These are phyloP conservation scores for Ogataea dorogensis DNA, from an alignment of 805 yeast genomes.

Conservation along the genomic window DNA sequence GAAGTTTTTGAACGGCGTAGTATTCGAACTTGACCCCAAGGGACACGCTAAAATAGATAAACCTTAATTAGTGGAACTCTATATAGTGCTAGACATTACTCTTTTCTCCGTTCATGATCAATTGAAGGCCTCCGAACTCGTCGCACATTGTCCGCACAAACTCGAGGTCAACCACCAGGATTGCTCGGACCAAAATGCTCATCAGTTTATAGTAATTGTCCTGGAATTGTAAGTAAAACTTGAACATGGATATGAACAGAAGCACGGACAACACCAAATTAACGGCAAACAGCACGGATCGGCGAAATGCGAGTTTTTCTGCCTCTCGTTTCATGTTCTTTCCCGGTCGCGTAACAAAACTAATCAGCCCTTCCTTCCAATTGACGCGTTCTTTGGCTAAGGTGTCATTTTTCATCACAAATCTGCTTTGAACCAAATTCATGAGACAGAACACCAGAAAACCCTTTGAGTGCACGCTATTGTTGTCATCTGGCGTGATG, in stretches of 20 bases:
- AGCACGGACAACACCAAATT: constrained; percentile 10
- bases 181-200: constrained; percentile 12
- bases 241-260: constrained; percentile 20
- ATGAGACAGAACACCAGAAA: constrained; percentile 26
- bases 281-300: constrained; percentile 17
- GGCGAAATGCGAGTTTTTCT: constrained; percentile 19
- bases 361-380: constrained; percentile 21
- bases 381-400: constrained; percentile 7
- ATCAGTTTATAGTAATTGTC: constrained; percentile 13
- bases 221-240: constrained; percentile 19
- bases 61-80: constrained; percentile 1
- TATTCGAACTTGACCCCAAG: constrained; percentile 42
- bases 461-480: constrained; percentile 28
- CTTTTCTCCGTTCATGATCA: constrained; percentile 8
- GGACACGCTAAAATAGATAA: constrained; percentile 23
- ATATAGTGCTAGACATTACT: constrained; percentile 8
- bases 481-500: constrained; percentile 30
- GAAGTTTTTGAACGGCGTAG: constrained; percentile 37
- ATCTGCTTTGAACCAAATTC: constrained; percentile 28
- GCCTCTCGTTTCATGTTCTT: constrained; percentile 22
- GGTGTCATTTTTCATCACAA: constrained; percentile 24
- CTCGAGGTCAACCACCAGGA: constrained; percentile 24
- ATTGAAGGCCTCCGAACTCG: constrained; percentile 21
- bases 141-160: constrained; percentile 22
- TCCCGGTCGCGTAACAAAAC: constrained; percentile 16